Percentiles rank a stretch among this genome's conserved stretches.
phyloP scores from a whole-genome alignment of 2,329 filamentous ascomycete species.

The Xylaria sp. region DNA sequence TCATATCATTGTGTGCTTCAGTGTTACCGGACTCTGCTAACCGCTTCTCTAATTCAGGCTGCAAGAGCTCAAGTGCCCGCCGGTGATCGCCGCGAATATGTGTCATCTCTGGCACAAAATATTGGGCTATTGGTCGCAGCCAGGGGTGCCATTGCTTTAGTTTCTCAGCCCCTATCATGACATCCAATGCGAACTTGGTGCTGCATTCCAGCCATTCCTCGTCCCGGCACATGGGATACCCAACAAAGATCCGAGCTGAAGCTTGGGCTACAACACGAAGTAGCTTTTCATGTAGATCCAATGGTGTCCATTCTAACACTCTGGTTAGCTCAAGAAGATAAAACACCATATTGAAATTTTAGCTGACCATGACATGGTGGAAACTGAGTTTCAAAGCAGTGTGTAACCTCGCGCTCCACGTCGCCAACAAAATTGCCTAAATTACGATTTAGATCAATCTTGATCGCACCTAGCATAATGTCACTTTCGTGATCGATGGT shows the following conservation, averaged over 20 bases:
- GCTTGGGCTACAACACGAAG: constrained; percentile 46
- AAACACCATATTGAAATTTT: neutral
- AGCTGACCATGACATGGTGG: constrained; percentile 43
- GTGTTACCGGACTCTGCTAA: constrained; percentile 22
- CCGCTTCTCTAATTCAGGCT: constrained; percentile 43
- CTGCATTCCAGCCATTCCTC: constrained; percentile 46
- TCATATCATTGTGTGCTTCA: constrained; percentile 43
- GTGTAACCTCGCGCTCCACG: constrained; percentile 43
- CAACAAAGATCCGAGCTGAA: constrained; percentile 47
- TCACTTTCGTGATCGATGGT: constrained; percentile 48
- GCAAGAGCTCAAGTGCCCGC: constrained; percentile 42
- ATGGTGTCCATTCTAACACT: constrained; percentile 44
- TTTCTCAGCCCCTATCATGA: constrained; percentile 46
- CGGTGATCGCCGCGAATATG: constrained; percentile 44
- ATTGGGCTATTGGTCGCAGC: constrained; percentile 44
- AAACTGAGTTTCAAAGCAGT: constrained; percentile 46
- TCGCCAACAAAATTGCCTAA: constrained; percentile 45
- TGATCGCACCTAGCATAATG: constrained; percentile 46
- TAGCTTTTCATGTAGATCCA: constrained; percentile 45
- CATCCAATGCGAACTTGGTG: constrained; percentile 45
- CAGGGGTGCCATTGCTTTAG: constrained; percentile 47
- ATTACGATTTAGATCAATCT: constrained; percentile 46
- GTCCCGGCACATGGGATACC: constrained; percentile 46
- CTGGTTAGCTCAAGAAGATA: constrained; percentile 19
- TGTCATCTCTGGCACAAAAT: constrained; percentile 45